These are phyloP conservation scores for Tubosaeta sp. DNA, from an alignment of 768 basidiomycete species.

Conservation along the genomic window DNA sequence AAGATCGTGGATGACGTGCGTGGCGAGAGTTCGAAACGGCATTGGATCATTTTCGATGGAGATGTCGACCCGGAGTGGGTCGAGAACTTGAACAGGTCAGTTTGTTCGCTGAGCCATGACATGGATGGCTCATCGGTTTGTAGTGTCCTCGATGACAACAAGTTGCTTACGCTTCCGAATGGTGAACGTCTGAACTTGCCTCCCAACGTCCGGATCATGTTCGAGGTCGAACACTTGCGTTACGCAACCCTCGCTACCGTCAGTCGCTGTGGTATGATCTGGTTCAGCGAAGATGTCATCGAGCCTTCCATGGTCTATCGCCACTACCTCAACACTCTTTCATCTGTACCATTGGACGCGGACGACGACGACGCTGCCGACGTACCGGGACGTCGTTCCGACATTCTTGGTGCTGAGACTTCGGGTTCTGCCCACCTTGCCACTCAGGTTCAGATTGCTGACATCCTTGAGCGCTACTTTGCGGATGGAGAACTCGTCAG, in stretches of 20 bases:
- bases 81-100: slow-evolving; percentile 96
- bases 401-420: slow-evolving; percentile 41
- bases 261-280: slow-evolving; percentile 99
- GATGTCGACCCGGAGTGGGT: slow-evolving; percentile 99
- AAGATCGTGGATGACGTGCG: slow-evolving; percentile 99
- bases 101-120: not conserved
- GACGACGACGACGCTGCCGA: slow-evolving; percentile 82
- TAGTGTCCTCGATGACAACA: slow-evolving; percentile 99
- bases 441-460: slow-evolving; percentile 73
- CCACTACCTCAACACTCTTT: slow-evolving; percentile 78
- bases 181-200: slow-evolving; percentile 97
- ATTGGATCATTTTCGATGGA: slow-evolving; percentile 99
- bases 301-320: slow-evolving; percentile 88
- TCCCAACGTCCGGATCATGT: slow-evolving; percentile 97
- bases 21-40: slow-evolving; percentile 92
- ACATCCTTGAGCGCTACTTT: slow-evolving; percentile 79
- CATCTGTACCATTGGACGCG: slow-evolving; percentile 72
- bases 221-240: slow-evolving; percentile 96
- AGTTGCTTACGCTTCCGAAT: slow-evolving; percentile 92
- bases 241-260: slow-evolving; percentile 98
- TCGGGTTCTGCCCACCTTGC: slow-evolving; percentile 57
- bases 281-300: slow-evolving; percentile 98
- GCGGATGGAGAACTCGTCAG: slow-evolving; percentile 76
- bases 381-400: slow-evolving; percentile 55
- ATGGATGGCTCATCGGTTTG: slow-evolving; percentile 1